A percentile compares a stretch with the other conserved stretches of the same genome.
phyloP scores from a whole-genome alignment of 2,329 filamentous ascomycete species.

The Penicillium fuscoglaucum region DNA sequence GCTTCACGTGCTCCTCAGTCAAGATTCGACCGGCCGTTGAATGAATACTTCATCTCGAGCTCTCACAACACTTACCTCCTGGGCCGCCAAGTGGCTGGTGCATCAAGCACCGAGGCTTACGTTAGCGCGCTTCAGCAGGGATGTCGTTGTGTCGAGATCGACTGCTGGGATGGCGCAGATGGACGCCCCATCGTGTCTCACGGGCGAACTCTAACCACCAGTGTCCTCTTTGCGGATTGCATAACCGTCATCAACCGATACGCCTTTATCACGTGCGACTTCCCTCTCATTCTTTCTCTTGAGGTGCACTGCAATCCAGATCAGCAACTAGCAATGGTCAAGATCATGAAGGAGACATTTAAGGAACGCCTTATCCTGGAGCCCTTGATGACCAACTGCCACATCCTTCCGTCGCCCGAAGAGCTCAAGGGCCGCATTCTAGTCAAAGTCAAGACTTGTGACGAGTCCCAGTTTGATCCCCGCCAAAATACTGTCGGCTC shows the following conservation, averaged over 20 bases:
- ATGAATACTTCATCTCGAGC: conserved; percentile 97
- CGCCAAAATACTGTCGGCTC: conserved; percentile 43
- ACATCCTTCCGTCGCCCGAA: conserved; percentile 78
- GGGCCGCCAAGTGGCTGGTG: conserved; percentile 83
- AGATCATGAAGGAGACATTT: conserved; percentile 83
- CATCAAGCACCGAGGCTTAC: conserved; percentile 93
- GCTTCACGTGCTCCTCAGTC: conserved; percentile 61
- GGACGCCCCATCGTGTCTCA: conserved; percentile 88
- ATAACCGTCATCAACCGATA: conserved; percentile 93
- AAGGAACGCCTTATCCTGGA: conserved; percentile 75
- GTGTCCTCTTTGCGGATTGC: conserved; percentile 86
- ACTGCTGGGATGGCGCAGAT: conserved; percentile 94
- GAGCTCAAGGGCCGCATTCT: conserved; percentile 80
- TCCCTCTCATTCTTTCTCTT: conserved; percentile 89
- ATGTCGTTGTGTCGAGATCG: conserved; percentile 93
- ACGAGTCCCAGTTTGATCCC: conserved; percentile 51
- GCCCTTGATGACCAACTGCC: conserved; percentile 67
- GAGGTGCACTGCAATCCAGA: conserved; percentile 87
- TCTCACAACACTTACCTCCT: conserved; percentile 98
- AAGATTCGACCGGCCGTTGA: conserved; percentile 76
- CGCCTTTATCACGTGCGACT: conserved; percentile 82
- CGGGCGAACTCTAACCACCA: conserved; percentile 82
- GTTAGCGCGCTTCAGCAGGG: conserved; percentile 83
- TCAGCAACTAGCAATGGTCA: conserved; percentile 85
- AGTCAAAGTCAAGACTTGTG: conserved; percentile 89